Evolutionary conservation across 768 basidiomycete species (phyloP), one percentile per base, ranked within the genome.

Genomic region (Lentinula detonsa): DNA sequence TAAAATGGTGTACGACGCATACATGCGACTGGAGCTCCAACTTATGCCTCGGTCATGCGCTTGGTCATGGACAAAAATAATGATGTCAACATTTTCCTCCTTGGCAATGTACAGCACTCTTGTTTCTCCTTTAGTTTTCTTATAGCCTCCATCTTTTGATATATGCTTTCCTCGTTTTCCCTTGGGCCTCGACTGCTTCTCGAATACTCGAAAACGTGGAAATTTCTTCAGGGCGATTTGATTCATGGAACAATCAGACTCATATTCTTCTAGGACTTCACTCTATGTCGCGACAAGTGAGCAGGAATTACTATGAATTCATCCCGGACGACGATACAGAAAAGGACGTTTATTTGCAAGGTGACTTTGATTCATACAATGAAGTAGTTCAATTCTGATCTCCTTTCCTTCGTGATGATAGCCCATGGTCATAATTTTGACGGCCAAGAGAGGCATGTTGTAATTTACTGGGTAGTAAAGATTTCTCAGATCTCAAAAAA

Each of bases 261-360:
- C 13, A 39, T 39, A n/a, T 13, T 43, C 42, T 43, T 16, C 42
- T 43, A 43, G 48, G 21, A 23, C 18, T 49, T 11, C 33, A 4
- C 31, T 33, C 11, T 33, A 51, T 51, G 50, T 31, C 31, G n/a
- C 50, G 50, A 34, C 50, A 51, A 51, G 15, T 43, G 40, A 56
- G 37, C 37, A 35, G 28, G n/a, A 56, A 56, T 10, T 56, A 56
- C 18, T 56, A 56, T n/a, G 40, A 11, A 28, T 40, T 37, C 18
- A 40, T 21, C 13, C 54, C 54, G 6, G 54, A 56, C n/a, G 54
- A 56, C n/a, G 18, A 56, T 15, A 37, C 54, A 18, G 54, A 56
- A n/a, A 56, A 56, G 37, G 54, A 56, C n/a, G 54, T 56, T 18
- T 56, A 56, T 40, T 43, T 56, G 23, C 54, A 56, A 56, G 54